Evolutionary conservation across 2,329 filamentous ascomycete genomes (phyloP).

Genomic region (Phialemoniopsis sp.): DNA sequence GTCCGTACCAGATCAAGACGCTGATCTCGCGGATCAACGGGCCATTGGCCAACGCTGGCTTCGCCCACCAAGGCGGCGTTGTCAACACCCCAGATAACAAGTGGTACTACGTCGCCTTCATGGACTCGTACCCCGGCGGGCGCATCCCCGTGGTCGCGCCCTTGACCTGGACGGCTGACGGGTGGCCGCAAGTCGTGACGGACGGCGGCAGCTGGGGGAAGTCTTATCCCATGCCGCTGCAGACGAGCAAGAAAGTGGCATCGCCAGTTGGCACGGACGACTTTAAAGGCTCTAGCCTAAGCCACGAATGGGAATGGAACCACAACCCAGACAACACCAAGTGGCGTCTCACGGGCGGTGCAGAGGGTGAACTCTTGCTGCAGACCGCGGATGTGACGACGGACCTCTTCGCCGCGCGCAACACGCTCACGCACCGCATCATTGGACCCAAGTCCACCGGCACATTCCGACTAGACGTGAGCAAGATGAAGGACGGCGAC

Average conservation of each 20-base stretch:
- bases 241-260: conserved; percentile 16
- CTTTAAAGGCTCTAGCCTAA: conserved; percentile 36
- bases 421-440: conserved; percentile 43
- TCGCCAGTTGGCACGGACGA: conserved; percentile 34
- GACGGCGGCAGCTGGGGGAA: conserved; percentile 41
- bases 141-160: conserved; percentile 54
- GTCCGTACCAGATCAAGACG: conserved; percentile 43
- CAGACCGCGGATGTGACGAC: conserved; percentile 45
- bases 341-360: conserved; percentile 20
- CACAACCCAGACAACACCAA: conserved; percentile 51
- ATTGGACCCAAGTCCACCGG: conserved; percentile 38
- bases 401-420: conserved; percentile 42
- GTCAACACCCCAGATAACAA: conserved; percentile 44
- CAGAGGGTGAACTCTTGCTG: conserved; percentile 40
- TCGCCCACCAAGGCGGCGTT: conserved; percentile 51
- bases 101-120: conserved; percentile 58
- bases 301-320: conserved; percentile 55
- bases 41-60: conserved; percentile 38
- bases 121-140: conserved; percentile 50
- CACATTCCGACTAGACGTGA: conserved; percentile 45
- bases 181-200: conserved; percentile 40
- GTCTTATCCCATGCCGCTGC: conserved; percentile 33
- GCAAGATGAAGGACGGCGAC: conserved; percentile 45
- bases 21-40: conserved; percentile 35
- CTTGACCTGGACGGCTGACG: conserved; percentile 45